Evolutionary conservation across 2,329 filamentous ascomycete genomes (phyloP).

Genomic region (Curvularia lunata): DNA sequence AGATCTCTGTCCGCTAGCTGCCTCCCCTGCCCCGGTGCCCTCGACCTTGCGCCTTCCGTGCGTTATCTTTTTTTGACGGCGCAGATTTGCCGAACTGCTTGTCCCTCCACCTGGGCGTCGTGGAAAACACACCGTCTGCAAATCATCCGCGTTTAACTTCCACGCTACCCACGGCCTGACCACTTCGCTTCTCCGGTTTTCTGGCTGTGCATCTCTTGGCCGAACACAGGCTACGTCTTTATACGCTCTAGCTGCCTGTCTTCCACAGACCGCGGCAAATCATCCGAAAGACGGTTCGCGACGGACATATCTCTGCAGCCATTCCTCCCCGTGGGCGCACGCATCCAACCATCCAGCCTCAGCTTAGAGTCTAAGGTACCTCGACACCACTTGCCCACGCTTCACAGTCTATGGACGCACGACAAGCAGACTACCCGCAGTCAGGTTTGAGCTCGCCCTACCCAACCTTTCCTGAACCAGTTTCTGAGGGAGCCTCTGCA

Average conservation of each 20-base stretch:
- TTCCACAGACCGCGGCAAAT: slow-evolving; percentile 46
- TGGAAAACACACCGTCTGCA: slow-evolving; percentile 53
- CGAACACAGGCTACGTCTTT: slow-evolving; percentile 33
- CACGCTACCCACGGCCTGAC: slow-evolving; percentile 51
- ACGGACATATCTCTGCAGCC: slow-evolving; percentile 57
- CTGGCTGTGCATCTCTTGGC: slow-evolving; percentile 48
- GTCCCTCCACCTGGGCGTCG: slow-evolving; percentile 44
- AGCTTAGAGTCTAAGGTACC: slow-evolving; percentile 49
- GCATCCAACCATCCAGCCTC: slow-evolving; percentile 39
- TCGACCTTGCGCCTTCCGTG: slow-evolving; percentile 48
- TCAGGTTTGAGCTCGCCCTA: slow-evolving; percentile 63
- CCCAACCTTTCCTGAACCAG: slow-evolving; percentile 61
- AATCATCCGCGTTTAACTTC: slow-evolving; percentile 57
- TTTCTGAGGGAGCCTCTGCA: slow-evolving; percentile 85
- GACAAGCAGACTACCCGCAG: slow-evolving; percentile 60
- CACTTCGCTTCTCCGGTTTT: slow-evolving; percentile 45
- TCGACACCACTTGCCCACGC: slow-evolving; percentile 35
- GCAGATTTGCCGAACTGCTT: slow-evolving; percentile 50
- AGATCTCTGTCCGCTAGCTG: slow-evolving; percentile 29
- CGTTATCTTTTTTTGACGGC: slow-evolving; percentile 48
- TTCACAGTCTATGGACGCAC: slow-evolving; percentile 61
- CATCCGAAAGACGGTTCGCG: slow-evolving; percentile 46
- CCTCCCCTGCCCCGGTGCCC: slow-evolving; percentile 37
- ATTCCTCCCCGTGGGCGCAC: slow-evolving; percentile 52
- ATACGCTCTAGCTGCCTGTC: slow-evolving; percentile 34